Percentiles rank a stretch among this genome's conserved stretches.
These are phyloP conservation scores for Fusarium anguioides DNA, from an alignment of 2,329 filamentous ascomycete species.

Conservation along the genomic window DNA sequence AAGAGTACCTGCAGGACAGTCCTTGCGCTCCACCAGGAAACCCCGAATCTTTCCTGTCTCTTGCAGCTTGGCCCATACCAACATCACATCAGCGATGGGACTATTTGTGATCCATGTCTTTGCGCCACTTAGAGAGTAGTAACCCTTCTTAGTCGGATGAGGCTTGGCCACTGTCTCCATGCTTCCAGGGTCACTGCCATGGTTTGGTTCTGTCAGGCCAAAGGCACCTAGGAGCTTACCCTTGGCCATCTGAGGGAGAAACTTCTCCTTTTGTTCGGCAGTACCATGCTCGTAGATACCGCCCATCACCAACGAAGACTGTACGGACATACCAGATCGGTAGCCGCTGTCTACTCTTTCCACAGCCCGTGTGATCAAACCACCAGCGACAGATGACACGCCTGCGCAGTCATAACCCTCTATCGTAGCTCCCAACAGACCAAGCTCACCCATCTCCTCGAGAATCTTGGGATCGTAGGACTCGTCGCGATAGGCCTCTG, in stretches of 20 bases:
- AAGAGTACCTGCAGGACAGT: conserved; percentile 87
- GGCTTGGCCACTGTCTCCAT: conserved; percentile 91
- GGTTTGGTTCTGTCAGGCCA: conserved; percentile 91
- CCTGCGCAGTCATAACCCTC: conserved; percentile 90
- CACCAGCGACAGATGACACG: conserved; percentile 87
- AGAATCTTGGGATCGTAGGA: conserved; percentile 87
- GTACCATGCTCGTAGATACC: conserved; percentile 89
- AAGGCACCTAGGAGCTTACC: conserved; percentile 87
- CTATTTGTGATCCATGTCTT: conserved; percentile 99
- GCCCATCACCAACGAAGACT: conserved; percentile 93
- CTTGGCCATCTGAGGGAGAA: conserved; percentile 82
- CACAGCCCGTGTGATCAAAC: conserved; percentile 88
- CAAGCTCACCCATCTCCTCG: conserved; percentile 91
- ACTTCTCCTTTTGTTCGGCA: conserved; percentile 87
- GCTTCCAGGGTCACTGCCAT: conserved; percentile 89
- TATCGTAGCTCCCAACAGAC: conserved; percentile 87
- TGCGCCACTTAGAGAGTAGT: conserved; percentile 79
- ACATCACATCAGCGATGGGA: conserved; percentile 83
- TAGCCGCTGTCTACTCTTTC: conserved; percentile 93
- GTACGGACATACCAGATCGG: conserved; percentile 91
- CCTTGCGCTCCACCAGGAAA: conserved; percentile 86
- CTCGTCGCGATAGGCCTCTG: conserved; percentile 87
- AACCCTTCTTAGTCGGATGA: conserved; percentile 85
- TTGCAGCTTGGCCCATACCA: conserved; percentile 94
- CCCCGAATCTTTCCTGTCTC: conserved; percentile 94